Evolutionary conservation across 2,329 filamentous ascomycete species (phyloP), one percentile per base, ranked within the genome.

Genomic region (Colletotrichum destructivum): DNA sequence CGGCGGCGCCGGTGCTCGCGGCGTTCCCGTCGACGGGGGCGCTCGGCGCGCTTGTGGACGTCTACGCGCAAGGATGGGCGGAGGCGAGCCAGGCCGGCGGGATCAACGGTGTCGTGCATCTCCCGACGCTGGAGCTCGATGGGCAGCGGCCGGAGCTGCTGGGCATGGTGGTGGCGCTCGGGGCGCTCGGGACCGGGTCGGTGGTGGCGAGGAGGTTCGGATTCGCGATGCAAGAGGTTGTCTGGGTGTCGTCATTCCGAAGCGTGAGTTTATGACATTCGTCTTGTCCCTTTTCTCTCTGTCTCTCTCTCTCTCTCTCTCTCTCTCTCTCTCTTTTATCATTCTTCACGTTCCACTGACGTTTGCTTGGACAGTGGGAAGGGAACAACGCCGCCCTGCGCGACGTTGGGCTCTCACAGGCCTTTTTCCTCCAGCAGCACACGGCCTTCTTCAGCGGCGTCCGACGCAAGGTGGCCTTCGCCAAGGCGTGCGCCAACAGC

Each of bases 371-470:
- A 2, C 0, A 67, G 65, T 67, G 65, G 65, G 65, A 67, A 18
- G 47, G 31, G 6, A 67, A 67, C 11, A 35, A 62, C n/a, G 47
- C 49, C 6, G 23, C 31, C 11, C 16, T 62, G 7, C 40, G 65
- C 18, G 65, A 67, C n/a, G 23, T 67, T 1, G 51, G 56, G 13
- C 59, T 62, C 13, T 15, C 65, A 11, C 65, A 67, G 26, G 65
- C 35, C 18, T 67, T 67, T 11, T 62, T 67, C 12, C n/a, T 67
- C 12, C 65, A 67, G 40, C 65, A 67, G 26, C 47, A 47, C 8
- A 26, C 40, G 4, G 65, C 65, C 23, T 67, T 67, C 12, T 67
- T 62, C 40, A 67, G 56, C 40, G 47, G 65, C 4, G 16, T 54
- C 8, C 16, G 26, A 18, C 56, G 65, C 4, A 67, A 67, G 9